These are phyloP conservation scores for Clavispora asparagi DNA, from an alignment of 805 yeast species.

Conservation along the genomic window DNA sequence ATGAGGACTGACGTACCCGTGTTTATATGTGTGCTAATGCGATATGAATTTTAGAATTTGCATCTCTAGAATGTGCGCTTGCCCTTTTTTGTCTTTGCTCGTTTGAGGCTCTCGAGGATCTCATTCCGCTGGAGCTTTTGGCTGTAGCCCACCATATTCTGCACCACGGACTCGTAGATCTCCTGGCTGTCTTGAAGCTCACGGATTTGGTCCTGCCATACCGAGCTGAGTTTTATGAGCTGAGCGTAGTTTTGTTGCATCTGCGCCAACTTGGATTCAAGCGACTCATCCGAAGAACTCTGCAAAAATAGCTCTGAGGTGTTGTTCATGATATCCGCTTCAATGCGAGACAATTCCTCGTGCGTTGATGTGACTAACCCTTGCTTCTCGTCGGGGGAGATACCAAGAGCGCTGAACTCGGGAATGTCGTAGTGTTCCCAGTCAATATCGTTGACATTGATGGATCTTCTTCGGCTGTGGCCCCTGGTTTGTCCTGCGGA, in stretches of 20 bases:
- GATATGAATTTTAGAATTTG: neutral
- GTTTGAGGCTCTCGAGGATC: constrained; percentile 27
- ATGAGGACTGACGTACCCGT: constrained; percentile 2
- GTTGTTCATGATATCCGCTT: constrained; percentile 30
- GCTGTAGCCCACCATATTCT: constrained; percentile 84
- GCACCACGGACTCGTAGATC: constrained; percentile 82
- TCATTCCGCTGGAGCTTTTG: constrained; percentile 64
- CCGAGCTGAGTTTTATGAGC: constrained; percentile 26
- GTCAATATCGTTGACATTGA: constrained; percentile 25
- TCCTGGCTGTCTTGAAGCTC: constrained; percentile 59
- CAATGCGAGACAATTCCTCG: constrained; percentile 25
- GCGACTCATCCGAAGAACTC: constrained; percentile 14
- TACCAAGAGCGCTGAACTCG: constrained; percentile 24
- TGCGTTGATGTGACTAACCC: constrained; percentile 21
- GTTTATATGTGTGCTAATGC: constrained; percentile 15
- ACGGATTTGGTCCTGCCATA: constrained; percentile 49
- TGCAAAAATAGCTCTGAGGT: constrained; percentile 23
- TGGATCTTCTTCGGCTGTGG: constrained; percentile 17
- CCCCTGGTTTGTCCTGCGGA: neutral
- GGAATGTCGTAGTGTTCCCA: constrained; percentile 37
- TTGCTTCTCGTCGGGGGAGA: constrained; percentile 24
- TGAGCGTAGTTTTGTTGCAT: constrained; percentile 21
- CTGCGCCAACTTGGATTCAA: constrained; percentile 35
- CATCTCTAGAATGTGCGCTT: constrained; percentile 9
- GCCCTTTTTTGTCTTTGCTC: constrained; percentile 17